phyloP scores from a whole-genome alignment of 2,329 filamentous ascomycete species.

The Phialophora macrospora region DNA sequence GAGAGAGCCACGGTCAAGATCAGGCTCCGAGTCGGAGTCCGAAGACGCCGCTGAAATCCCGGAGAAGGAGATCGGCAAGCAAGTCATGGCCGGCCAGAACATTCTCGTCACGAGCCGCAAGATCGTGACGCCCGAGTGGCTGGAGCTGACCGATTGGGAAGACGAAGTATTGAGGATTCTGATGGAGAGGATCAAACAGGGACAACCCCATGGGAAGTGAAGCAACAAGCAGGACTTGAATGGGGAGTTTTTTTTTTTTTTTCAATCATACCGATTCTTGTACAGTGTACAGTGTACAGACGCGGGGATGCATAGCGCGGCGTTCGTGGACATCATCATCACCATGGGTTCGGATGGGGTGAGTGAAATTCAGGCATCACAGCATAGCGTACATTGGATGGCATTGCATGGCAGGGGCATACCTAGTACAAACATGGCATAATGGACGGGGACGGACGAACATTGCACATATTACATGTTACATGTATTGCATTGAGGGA shows the following conservation, averaged over 20 bases:
- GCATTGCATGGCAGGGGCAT: too few relatives aligned
- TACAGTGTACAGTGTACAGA: neutral
- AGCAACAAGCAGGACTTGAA: neutral
- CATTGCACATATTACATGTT: too few relatives aligned
- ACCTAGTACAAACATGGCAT: too few relatives aligned
- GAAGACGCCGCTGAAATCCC: neutral
- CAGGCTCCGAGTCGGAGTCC: neutral
- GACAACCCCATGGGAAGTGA: neutral
- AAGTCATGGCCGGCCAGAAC: conserved; percentile 9
- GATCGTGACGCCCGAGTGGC: conserved; percentile 35
- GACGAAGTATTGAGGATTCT: conserved; percentile 34
- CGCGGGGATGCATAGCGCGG: neutral
- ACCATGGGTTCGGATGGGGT: neutral
- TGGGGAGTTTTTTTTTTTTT: neutral
- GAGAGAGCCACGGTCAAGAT: neutral
- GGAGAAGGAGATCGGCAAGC: neutral
- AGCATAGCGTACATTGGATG: neutral
- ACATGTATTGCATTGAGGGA: too few relatives aligned
- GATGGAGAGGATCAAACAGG: conserved; percentile 30
- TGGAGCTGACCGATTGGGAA: conserved; percentile 33
- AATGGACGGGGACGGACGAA: too few relatives aligned
- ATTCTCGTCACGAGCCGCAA: conserved; percentile 30
- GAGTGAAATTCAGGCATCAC: neutral
- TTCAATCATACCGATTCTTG: neutral
- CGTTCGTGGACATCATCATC: neutral